These are phyloP conservation scores for Haemoproteus tartakovskyi DNA, from an alignment of 169 alveolate species.

Conservation along the genomic window DNA sequence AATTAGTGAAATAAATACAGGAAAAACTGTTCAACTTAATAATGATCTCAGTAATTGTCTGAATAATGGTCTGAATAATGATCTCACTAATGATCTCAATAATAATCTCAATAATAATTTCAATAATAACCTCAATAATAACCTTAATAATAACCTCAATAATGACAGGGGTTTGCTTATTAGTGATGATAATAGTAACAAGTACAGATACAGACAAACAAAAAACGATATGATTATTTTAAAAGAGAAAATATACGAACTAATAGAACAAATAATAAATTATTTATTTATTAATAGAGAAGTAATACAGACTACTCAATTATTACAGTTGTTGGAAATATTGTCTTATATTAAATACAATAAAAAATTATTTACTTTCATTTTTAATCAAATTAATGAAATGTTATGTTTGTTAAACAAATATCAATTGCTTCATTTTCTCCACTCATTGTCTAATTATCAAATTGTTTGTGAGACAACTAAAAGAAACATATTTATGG, in stretches of 20 bases:
- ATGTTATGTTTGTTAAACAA: constrained; percentile 34
- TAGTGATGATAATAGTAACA: too few species aligned
- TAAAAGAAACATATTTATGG: constrained; percentile 10
- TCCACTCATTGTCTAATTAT: constrained; percentile 48
- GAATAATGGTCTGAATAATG: too few species aligned
- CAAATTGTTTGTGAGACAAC: constrained; percentile 10
- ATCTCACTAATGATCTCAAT: too few species aligned
- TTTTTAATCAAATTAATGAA: constrained; percentile 26
- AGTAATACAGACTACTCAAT: constrained; percentile 30
- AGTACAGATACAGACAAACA: too few species aligned
- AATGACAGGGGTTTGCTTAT: too few species aligned
- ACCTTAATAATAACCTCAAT: too few species aligned
- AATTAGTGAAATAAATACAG: too few species aligned
- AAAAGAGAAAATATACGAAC: constrained; percentile 47
- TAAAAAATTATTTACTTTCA: constrained; percentile 39
- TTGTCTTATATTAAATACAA: constrained; percentile 52
- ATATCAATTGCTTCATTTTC: constrained; percentile 33
- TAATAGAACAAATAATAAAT: constrained; percentile 57
- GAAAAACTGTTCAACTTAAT: too few species aligned
- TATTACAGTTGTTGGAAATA: constrained; percentile 48
- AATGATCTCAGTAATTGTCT: too few species aligned
- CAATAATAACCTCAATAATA: too few species aligned
- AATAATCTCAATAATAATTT: too few species aligned
- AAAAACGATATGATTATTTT: not conserved
- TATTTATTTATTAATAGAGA: constrained; percentile 32